These are phyloP conservation scores for Pseudozyma hubeiensis DNA, from an alignment of 1,284 basidiomycete species.

Conservation along the genomic window DNA sequence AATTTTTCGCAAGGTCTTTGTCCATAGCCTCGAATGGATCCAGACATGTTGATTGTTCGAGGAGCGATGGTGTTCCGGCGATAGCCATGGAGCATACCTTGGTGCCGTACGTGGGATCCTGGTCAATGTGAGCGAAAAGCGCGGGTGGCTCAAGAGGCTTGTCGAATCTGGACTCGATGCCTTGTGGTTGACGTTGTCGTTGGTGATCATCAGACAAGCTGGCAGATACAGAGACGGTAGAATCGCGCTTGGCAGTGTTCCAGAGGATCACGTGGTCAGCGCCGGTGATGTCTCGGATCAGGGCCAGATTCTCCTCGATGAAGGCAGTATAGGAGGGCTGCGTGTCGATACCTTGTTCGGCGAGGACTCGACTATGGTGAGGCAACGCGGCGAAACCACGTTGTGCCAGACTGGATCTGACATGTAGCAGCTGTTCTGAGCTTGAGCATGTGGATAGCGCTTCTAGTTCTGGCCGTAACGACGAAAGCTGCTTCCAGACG, in stretches of 20 bases:
- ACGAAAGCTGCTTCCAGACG: conserved; percentile 29
- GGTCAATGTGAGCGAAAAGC: conserved; percentile 32
- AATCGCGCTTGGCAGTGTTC: conserved; percentile 32
- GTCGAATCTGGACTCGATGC: conserved; percentile 28
- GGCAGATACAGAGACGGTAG: conserved; percentile 19
- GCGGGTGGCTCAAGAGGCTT: conserved; percentile 33
- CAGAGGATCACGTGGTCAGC: conserved; percentile 37
- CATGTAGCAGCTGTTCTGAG: conserved; percentile 5
- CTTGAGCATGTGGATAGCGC: conserved; percentile 6
- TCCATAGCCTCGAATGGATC: conserved; percentile 17
- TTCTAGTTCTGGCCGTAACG: conserved; percentile 19
- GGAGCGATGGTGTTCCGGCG: conserved; percentile 19
- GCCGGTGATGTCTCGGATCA: conserved; percentile 26
- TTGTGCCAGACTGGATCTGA: conserved; percentile 6
- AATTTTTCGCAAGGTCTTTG: conserved; percentile 3
- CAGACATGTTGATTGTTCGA: background rate
- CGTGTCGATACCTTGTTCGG: conserved; percentile 18
- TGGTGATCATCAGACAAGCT: conserved; percentile 21
- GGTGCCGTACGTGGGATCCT: conserved; percentile 22
- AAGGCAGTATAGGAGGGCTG: conserved; percentile 27
- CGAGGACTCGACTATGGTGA: conserved; percentile 13
- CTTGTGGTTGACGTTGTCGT: conserved; percentile 23
- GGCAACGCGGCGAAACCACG: conserved; percentile 28
- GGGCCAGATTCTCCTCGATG: conserved; percentile 21
- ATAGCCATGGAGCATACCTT: conserved; percentile 36